Conservation (phyloP, 108 stramenopile species). For the Epipyxis sp. region DNA sequence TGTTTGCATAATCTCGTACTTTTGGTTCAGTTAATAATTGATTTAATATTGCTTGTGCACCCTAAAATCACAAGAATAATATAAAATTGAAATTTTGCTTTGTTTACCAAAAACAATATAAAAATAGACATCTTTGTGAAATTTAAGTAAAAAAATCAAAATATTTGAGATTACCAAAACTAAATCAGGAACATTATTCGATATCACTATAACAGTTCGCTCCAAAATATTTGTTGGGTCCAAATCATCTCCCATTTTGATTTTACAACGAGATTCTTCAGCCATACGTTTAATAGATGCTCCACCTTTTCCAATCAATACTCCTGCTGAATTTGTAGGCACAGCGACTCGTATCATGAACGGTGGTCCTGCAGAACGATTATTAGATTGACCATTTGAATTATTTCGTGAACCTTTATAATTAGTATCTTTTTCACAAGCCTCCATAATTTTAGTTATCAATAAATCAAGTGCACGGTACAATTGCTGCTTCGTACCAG, state of each 20-base stretch:
- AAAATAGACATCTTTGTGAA: too few relatives aligned
- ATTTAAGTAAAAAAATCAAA: too few relatives aligned
- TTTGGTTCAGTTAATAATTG: not conserved
- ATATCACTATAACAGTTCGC: not conserved
- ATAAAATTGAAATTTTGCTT: too few relatives aligned
- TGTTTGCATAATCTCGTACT: not conserved
- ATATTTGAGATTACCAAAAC: too few relatives aligned
- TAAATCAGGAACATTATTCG: not conserved
- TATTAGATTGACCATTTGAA: not conserved
- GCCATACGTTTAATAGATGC: not conserved
- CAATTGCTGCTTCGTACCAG: not conserved
- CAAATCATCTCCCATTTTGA: conserved; percentile 1
- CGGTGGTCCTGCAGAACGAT: not conserved
- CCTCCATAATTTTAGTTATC: not conserved
- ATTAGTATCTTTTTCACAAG: not conserved
- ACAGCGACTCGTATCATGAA: not conserved
- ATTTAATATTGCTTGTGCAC: not conserved
- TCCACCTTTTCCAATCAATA: not conserved
- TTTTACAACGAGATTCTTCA: not conserved
- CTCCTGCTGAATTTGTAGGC: not conserved
- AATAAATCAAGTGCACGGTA: not conserved
- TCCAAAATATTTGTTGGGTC: not conserved
- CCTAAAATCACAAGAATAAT: too few relatives aligned
- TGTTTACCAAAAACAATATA: too few relatives aligned
- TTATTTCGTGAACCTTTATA: not conserved